phyloP scores from a whole-genome alignment of 495 filamentous ascomycete genomes.

The Lasiosphaeria hispida region DNA sequence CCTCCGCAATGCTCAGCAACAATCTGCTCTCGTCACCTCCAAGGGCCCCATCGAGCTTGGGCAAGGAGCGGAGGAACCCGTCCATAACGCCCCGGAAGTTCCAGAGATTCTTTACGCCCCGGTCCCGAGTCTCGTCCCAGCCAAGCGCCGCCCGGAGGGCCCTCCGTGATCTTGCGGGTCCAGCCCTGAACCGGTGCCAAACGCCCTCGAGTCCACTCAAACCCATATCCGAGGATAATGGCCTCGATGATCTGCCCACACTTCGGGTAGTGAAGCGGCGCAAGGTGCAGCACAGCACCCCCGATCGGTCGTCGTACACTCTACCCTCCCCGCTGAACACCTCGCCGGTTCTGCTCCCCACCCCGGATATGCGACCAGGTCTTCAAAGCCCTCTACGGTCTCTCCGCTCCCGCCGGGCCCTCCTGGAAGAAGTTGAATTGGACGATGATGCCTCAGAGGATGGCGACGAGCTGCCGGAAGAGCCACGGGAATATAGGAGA shows the following conservation, averaged over 20 bases:
- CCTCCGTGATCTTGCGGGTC: slow-evolving; percentile 67
- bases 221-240: slow-evolving; percentile 35
- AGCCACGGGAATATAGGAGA: neutral
- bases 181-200: slow-evolving; percentile 57
- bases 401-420: slow-evolving; percentile 29
- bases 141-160: slow-evolving; percentile 59
- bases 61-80: slow-evolving; percentile 48
- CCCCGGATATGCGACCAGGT: slow-evolving; percentile 24
- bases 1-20: slow-evolving; percentile 24
- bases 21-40: slow-evolving; percentile 40
- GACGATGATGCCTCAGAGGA: slow-evolving; percentile 33
- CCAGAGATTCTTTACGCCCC: slow-evolving; percentile 79
- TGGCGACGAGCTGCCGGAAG: slow-evolving; percentile 22
- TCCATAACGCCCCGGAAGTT: slow-evolving; percentile 74
- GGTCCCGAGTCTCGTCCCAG: slow-evolving; percentile 41
- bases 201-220: slow-evolving; percentile 46
- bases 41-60: slow-evolving; percentile 24
- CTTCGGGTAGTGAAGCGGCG: slow-evolving; percentile 37
- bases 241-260: slow-evolving; percentile 25
- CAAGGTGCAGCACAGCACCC: slow-evolving; percentile 34
- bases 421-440: slow-evolving; percentile 9
- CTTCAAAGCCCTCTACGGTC: slow-evolving; percentile 39
- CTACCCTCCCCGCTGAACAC: slow-evolving; percentile 17
- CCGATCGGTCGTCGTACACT: slow-evolving; percentile 7
- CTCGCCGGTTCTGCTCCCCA: slow-evolving; percentile 25